A percentile compares a stretch with the other conserved stretches of the same genome.
phyloP scores from a whole-genome alignment of 202 grass and related monocot species.

The Hordeum pubiflorum region DNA sequence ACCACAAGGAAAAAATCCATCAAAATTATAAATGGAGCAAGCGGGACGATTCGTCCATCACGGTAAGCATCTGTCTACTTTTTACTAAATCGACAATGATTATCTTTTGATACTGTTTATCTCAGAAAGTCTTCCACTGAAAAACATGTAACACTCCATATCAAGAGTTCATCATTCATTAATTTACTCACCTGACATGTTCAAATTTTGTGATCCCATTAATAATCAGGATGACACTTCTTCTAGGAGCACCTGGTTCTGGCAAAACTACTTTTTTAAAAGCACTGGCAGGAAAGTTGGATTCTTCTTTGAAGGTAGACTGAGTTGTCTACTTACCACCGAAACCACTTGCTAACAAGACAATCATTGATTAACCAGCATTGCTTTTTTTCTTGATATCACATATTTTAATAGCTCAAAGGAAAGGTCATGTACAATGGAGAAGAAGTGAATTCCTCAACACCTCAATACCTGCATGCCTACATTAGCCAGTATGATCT shows the following conservation, averaged over 20 bases:
- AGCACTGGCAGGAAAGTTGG: slow-evolving; percentile 55
- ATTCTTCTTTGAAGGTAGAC: slow-evolving; percentile 53
- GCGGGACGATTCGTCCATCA: slow-evolving; percentile 62
- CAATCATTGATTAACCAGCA: slow-evolving; percentile 15
- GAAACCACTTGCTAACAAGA: background rate
- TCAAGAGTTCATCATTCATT: background rate
- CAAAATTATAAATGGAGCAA: slow-evolving; percentile 62
- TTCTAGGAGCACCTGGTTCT: slow-evolving; percentile 70
- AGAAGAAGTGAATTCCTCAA: slow-evolving; percentile 56
- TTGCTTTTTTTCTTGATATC: background rate
- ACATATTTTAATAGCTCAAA: slow-evolving; percentile 42
- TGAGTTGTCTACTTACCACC: slow-evolving; percentile 4
- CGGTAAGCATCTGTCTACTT: slow-evolving; percentile 28
- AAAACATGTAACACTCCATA: background rate
- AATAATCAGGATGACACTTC: slow-evolving; percentile 65
- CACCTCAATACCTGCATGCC: slow-evolving; percentile 56
- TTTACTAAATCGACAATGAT: background rate
- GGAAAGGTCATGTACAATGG: slow-evolving; percentile 78
- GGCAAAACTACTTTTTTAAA: slow-evolving; percentile 67
- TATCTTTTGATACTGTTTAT: background rate
- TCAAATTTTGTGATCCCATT: slow-evolving; percentile 4
- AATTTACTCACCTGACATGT: background rate
- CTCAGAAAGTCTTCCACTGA: background rate
- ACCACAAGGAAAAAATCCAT: slow-evolving; percentile 48
- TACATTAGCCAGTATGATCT: slow-evolving; percentile 91